These are phyloP conservation scores for Beauveria rudraprayagi DNA, from an alignment of 2,329 filamentous ascomycete genomes.

Conservation along the genomic window DNA sequence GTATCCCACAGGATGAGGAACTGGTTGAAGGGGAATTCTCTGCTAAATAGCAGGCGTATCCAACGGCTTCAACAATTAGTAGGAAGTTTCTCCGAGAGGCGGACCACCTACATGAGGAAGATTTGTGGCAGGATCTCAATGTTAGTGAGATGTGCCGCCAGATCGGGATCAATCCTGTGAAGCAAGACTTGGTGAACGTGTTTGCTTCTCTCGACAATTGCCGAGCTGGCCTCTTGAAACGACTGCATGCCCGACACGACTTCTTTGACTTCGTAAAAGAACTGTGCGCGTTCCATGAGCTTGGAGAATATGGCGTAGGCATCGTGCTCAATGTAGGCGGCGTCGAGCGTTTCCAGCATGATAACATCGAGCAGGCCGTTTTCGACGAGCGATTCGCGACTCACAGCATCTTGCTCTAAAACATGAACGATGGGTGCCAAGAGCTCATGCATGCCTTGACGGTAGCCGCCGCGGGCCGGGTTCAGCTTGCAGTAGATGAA, in stretches of 20 bases:
- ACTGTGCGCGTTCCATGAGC: conserved; percentile 80
- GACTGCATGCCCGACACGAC: conserved; percentile 18
- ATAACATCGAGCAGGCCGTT: conserved; percentile 35
- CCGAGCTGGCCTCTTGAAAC: conserved; percentile 32
- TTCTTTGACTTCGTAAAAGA: conserved; percentile 71
- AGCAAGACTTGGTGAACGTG: conserved; percentile 80
- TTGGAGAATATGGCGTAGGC: conserved; percentile 76
- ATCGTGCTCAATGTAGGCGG: conserved; percentile 77
- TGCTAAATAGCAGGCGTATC: conserved; percentile 85
- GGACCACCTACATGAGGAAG: conserved; percentile 70
- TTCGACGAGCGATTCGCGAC: conserved; percentile 31
- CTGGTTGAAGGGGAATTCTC: conserved; percentile 86
- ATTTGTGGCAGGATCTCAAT: conserved; percentile 94
- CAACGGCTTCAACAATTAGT: conserved; percentile 56
- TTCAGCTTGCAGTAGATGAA: conserved; percentile 95
- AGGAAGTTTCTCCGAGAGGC: not conserved
- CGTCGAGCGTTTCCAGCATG: conserved; percentile 62
- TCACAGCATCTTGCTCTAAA: conserved; percentile 71
- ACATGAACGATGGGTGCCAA: conserved; percentile 84
- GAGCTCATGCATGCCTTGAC: conserved; percentile 98
- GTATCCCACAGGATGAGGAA: conserved; percentile 83
- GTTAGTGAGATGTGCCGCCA: conserved; percentile 69
- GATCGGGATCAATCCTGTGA: conserved; percentile 70
- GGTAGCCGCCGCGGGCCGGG: conserved; percentile 75
- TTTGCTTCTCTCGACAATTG: conserved; percentile 76